These are phyloP conservation scores for Cucurbita ficifolia DNA, from an alignment of 306 rosid genomes.

Conservation along the genomic window DNA sequence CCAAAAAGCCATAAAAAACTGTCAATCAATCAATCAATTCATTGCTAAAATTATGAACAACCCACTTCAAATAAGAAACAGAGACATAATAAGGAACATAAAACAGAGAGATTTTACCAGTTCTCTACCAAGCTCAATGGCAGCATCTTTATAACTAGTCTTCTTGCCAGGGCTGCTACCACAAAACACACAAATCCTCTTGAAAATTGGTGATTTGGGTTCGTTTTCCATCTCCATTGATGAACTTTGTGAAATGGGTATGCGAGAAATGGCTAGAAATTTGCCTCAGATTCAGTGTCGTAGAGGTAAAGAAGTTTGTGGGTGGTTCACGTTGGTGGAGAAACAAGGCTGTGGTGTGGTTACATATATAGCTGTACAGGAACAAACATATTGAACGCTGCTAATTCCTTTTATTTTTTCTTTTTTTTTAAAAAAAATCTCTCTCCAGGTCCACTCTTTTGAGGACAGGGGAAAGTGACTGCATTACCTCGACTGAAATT, in stretches of 20 bases:
- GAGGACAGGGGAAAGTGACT: constrained; percentile 18
- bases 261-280: background rate
- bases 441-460: constrained; percentile 12
- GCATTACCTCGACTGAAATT: constrained; percentile 1
- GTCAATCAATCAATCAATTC: background rate
- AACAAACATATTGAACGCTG: constrained; percentile 15
- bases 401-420: background rate
- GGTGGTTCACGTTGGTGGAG: constrained; percentile 16
- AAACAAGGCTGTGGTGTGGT: constrained; percentile 2
- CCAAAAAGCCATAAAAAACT: background rate
- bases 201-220: constrained; percentile 54
- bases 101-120: constrained; percentile 36
- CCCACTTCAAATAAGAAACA: background rate
- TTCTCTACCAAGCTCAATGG: constrained; percentile 79
- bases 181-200: constrained; percentile 87
- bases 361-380: constrained; percentile 26
- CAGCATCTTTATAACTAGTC: constrained; percentile 70
- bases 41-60: background rate
- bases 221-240: constrained; percentile 34
- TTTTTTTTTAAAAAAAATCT: background rate
- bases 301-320: constrained; percentile 18
- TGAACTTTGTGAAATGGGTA: background rate
- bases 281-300: constrained; percentile 19
- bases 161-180: constrained; percentile 92
- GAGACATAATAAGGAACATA: too few species aligned